A percentile compares a stretch with the other conserved stretches of the same genome.
Conservation (phyloP, 345 rosid species). For the Gossypium arboreum region DNA sequence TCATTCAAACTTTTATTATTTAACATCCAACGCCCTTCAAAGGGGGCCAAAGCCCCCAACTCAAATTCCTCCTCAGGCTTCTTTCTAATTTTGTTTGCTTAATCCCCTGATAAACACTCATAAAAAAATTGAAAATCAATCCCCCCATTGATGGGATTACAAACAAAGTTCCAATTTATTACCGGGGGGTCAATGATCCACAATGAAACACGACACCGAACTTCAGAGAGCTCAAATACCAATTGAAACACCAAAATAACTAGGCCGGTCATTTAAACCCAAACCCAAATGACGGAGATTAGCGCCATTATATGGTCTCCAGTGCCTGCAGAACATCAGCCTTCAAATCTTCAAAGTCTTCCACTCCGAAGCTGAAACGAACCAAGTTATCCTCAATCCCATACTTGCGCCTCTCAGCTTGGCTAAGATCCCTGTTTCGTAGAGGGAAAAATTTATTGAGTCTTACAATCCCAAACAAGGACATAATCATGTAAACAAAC, state of each 20-base stretch:
- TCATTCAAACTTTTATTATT: no score
- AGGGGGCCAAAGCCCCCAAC: not conserved
- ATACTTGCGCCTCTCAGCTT: conserved; percentile 63
- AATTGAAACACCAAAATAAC: conserved; percentile 21
- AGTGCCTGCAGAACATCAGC: conserved; percentile 91
- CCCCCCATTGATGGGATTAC: not conserved
- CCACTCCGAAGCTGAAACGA: conserved; percentile 95
- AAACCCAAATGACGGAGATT: not conserved
- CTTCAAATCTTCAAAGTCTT: conserved; percentile 87
- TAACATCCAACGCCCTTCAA: not conserved
- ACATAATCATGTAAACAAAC: not conserved
- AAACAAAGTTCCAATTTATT: not conserved
- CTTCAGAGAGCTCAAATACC: conserved; percentile 11
- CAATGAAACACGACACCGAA: conserved; percentile 1
- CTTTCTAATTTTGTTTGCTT: not conserved
- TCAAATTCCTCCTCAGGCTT: not conserved
- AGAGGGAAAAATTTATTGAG: not conserved
- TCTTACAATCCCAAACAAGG: not conserved
- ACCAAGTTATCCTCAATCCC: conserved; percentile 92
- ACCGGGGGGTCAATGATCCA: not conserved
- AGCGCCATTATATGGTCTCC: conserved; percentile 41
- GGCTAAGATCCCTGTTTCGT: conserved; percentile 72
- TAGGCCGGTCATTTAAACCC: not conserved
- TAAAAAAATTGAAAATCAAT: not conserved
- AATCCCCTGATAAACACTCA: not conserved